Evolutionary conservation across 2,329 filamentous ascomycete genomes (phyloP).

Genomic region (Trichoderma gracile): DNA sequence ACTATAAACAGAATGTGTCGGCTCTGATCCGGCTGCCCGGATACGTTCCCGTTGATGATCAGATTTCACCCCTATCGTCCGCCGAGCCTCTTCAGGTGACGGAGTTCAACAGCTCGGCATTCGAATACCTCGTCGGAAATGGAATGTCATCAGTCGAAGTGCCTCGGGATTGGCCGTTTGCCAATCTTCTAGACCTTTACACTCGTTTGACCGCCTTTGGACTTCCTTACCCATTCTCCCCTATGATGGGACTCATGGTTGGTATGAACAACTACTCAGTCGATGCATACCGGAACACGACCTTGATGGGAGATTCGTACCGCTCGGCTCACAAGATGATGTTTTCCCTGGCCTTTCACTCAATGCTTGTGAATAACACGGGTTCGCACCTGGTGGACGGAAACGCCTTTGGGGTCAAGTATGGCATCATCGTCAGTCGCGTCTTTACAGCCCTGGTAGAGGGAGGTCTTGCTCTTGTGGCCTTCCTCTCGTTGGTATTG

Average conservation of each 20-base stretch:
- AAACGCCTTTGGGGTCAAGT: conserved; percentile 26
- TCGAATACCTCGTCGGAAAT: conserved; percentile 39
- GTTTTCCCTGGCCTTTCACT: conserved; percentile 35
- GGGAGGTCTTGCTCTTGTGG: conserved; percentile 31
- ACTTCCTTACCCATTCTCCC: conserved; percentile 31
- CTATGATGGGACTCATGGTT: conserved; percentile 40
- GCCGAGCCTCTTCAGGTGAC: conserved; percentile 27
- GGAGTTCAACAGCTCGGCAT: conserved; percentile 40
- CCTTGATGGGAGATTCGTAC: conserved; percentile 29
- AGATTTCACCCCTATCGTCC: conserved; percentile 20
- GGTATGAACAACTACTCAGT: conserved; percentile 26
- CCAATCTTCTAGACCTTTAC: conserved; percentile 33
- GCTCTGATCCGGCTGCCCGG: conserved; percentile 32
- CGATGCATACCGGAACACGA: conserved; percentile 21
- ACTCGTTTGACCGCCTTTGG: conserved; percentile 25
- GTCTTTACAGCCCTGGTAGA: conserved; percentile 37
- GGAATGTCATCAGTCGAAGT: conserved; percentile 26
- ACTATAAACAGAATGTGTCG: conserved; percentile 23
- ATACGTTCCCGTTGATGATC: conserved; percentile 23
- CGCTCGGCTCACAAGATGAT: conserved; percentile 34
- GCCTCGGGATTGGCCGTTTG: conserved; percentile 34
- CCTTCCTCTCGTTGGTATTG: conserved; percentile 26
- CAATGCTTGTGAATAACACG: conserved; percentile 29
- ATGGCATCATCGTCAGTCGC: conserved; percentile 40
- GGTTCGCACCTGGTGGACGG: not conserved